A percentile compares a stretch with the other conserved stretches of the same genome.
Evolutionary conservation across 352 stramenopile species (phyloP).

Genomic region (Globisporangium radiosum): DNA sequence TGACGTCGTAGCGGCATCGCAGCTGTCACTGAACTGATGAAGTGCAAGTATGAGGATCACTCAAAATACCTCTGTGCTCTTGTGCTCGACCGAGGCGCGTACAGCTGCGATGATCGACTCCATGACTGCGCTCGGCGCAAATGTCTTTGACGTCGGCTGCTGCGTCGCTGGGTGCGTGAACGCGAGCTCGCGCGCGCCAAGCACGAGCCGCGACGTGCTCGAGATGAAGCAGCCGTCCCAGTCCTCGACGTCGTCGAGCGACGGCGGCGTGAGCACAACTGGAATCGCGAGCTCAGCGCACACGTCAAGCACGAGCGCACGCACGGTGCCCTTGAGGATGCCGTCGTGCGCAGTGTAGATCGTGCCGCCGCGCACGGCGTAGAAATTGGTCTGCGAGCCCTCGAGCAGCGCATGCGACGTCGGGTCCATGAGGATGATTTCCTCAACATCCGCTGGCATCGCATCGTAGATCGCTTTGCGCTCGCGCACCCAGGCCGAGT

Average conservation of each 20-base stretch:
- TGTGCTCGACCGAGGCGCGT: conserved; percentile 34
- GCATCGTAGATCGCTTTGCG: conserved; percentile 70
- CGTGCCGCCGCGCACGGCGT: conserved; percentile 38
- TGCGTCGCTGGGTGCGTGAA: conserved; percentile 36
- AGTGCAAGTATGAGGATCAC: background rate
- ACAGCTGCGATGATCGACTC: conserved; percentile 39
- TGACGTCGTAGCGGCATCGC: no score
- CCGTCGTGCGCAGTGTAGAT: conserved; percentile 64
- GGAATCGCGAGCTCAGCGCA: conserved; percentile 46
- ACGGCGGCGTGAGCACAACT: conserved; percentile 43
- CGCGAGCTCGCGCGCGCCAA: conserved; percentile 43
- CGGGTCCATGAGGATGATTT: conserved; percentile 84
- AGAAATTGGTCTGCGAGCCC: conserved; percentile 86
- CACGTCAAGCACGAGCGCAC: conserved; percentile 62
- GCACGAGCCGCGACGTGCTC: conserved; percentile 74
- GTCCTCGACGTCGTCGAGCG: conserved; percentile 39
- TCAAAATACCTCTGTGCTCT: conserved; percentile 65
- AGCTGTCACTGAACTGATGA: no score
- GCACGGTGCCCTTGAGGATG: conserved; percentile 75
- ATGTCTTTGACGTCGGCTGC: conserved; percentile 19
- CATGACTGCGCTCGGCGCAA: conserved; percentile 32
- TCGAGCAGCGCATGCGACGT: conserved; percentile 46
- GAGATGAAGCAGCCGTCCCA: conserved; percentile 83
- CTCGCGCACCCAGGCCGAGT: conserved; percentile 70
- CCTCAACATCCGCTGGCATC: conserved; percentile 59